Conservation (phyloP, 2,329 filamentous ascomycete genomes). For the Gnomoniopsis sp. region DNA sequence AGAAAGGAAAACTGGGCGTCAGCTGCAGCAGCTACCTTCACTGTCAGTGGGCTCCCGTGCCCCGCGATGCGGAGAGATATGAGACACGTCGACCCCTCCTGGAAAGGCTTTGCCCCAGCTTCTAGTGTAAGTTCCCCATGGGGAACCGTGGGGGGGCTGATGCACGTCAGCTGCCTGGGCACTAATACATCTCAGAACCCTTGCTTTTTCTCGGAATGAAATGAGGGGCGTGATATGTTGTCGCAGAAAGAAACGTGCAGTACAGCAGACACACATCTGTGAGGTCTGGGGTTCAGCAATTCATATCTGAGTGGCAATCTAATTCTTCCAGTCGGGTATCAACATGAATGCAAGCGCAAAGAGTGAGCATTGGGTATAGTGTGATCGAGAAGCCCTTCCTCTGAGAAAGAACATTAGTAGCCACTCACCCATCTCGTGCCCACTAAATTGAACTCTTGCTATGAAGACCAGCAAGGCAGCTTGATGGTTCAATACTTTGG, state of each 20-base stretch:
- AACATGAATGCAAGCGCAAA: background rate
- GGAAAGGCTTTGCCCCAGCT: background rate
- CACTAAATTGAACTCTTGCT: too few species aligned
- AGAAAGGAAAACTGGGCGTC: background rate
- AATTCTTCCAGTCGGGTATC: too few species aligned
- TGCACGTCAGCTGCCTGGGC: constrained; percentile 1
- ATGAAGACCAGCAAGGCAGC: too few species aligned
- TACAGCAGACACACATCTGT: too few species aligned
- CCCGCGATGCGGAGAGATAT: background rate
- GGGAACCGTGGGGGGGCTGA: background rate
- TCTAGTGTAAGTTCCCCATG: background rate
- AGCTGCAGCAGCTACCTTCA: background rate
- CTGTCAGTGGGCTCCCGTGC: background rate
- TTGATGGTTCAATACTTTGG: too few species aligned
- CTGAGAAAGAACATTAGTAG: too few species aligned
- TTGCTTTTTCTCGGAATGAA: too few species aligned
- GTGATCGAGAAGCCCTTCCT: too few species aligned
- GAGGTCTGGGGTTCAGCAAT: too few species aligned
- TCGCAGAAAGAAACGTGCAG: too few species aligned
- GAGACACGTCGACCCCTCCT: background rate
- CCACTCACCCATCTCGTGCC: too few species aligned
- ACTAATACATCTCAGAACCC: background rate
- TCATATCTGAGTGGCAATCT: too few species aligned
- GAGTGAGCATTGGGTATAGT: background rate
- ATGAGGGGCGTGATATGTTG: background rate